These are phyloP conservation scores for Mucor lusitanicus DNA, from an alignment of 371 early-diverging fungal genomes.

Conservation along the genomic window DNA sequence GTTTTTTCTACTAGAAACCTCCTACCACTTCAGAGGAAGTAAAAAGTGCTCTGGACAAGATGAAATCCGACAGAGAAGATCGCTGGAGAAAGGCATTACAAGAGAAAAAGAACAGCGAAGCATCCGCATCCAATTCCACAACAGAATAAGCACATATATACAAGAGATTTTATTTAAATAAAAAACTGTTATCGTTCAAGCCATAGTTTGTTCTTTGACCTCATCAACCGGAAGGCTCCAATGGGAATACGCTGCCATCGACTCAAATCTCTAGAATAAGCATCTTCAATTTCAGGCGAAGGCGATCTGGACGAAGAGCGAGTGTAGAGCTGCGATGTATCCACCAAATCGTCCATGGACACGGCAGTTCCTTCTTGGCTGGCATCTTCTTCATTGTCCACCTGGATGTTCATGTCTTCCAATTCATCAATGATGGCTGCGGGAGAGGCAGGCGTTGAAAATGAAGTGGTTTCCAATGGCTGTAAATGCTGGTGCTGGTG, in stretches of 20 bases:
- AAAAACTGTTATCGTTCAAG: constrained; percentile 36
- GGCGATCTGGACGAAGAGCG: constrained; percentile 44
- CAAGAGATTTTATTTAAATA: not conserved
- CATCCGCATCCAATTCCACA: constrained; percentile 4
- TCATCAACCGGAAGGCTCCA: constrained; percentile 57
- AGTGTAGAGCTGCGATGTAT: constrained; percentile 57
- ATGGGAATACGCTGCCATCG: constrained; percentile 68
- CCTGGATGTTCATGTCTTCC: constrained; percentile 8
- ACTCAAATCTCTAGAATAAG: constrained; percentile 52
- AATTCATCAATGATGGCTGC: constrained; percentile 13
- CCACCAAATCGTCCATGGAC: constrained; percentile 64
- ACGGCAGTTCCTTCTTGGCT: constrained; percentile 24
- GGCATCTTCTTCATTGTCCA: not conserved
- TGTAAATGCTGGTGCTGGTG: not conserved
- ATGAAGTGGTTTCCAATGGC: not conserved
- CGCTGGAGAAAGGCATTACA: constrained; percentile 45
- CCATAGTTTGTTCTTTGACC: constrained; percentile 48
- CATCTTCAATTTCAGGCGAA: constrained; percentile 47
- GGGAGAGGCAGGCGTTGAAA: constrained; percentile 17
- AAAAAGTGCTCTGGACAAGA: constrained; percentile 33
- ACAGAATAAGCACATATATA: not conserved
- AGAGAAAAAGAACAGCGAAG: constrained; percentile 18
- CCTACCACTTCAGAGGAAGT: constrained; percentile 52
- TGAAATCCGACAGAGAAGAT: constrained; percentile 50
- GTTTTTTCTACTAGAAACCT: constrained; percentile 33